Evolutionary conservation across 2,329 filamentous ascomycete species (phyloP).

Genomic region (Coleophoma eucalyptorum): DNA sequence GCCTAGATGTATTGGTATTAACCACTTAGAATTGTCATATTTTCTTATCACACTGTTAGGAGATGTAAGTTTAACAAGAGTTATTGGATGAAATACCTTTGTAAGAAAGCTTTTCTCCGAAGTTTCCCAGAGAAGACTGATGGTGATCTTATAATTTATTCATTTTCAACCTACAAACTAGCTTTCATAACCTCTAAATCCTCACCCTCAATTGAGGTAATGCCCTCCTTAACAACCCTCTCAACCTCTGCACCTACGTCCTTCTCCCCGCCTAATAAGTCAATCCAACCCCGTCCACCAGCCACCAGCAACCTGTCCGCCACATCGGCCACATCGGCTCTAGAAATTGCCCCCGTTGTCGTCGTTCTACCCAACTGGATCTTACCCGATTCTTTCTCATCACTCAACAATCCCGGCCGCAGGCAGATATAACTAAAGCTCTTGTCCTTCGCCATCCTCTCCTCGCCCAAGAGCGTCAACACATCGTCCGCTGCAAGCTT

Average conservation of each 20-base stretch:
- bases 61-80: no score
- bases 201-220: conserved; percentile 52
- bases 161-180: background rate
- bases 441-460: conserved; percentile 20
- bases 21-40: no score
- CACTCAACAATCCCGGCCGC: conserved; percentile 46
- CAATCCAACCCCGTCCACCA: conserved; percentile 48
- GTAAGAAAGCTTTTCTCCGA: no score
- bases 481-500: conserved; percentile 58
- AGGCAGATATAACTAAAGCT: conserved; percentile 44
- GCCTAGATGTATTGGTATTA: no score
- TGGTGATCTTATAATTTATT: no score
- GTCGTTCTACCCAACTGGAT: conserved; percentile 37
- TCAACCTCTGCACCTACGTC: conserved; percentile 42
- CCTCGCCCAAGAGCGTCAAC: conserved; percentile 44
- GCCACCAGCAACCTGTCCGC: conserved; percentile 48
- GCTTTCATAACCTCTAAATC: conserved; percentile 19
- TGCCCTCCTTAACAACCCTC: conserved; percentile 42
- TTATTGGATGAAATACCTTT: no score
- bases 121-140: no score
- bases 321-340: conserved; percentile 57
- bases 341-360: conserved; percentile 35
- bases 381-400: conserved; percentile 41
- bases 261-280: conserved; percentile 51
- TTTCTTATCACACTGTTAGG: no score